Evolutionary conservation across 352 stramenopile genomes (phyloP).

Genomic region (Phytophthora syringae): DNA sequence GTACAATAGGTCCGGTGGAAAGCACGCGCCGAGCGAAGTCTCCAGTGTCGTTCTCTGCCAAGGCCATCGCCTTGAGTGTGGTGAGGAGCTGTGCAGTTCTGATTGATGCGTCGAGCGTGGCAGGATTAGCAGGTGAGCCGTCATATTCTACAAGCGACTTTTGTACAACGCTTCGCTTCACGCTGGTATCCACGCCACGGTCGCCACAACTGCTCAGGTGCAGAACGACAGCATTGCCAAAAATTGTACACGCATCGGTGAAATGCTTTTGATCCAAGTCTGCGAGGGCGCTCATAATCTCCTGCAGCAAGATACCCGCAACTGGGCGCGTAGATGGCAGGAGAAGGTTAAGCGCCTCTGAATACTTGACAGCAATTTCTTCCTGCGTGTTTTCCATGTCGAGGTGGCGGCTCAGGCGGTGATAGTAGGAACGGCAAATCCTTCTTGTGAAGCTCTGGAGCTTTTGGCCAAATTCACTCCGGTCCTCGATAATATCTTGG

Average conservation of each 20-base stretch:
- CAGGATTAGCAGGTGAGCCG: conserved; percentile 8
- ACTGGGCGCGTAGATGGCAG: conserved; percentile 23
- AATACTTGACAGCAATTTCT: conserved; percentile 33
- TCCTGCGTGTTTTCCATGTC: conserved; percentile 16
- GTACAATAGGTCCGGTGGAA: conserved; percentile 39
- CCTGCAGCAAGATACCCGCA: conserved; percentile 26
- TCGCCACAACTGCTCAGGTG: conserved; percentile 31
- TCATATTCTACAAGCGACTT: conserved; percentile 46
- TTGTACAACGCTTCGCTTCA: conserved; percentile 42
- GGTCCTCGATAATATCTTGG: conserved; percentile 19
- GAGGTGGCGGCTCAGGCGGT: conserved; percentile 13
- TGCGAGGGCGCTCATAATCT: conserved; percentile 30
- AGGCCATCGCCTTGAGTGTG: conserved; percentile 34
- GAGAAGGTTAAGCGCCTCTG: conserved; percentile 36
- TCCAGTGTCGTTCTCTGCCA: conserved; percentile 29
- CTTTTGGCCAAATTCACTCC: conserved; percentile 27
- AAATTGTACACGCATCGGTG: conserved; percentile 19
- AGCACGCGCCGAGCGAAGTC: conserved; percentile 52
- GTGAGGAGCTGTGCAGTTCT: conserved; percentile 28
- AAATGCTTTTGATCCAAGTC: conserved; percentile 18
- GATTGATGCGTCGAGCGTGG: conserved; percentile 7
- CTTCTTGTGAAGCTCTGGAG: conserved; percentile 26
- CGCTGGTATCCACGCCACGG: conserved; percentile 15
- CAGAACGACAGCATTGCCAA: conserved; percentile 41
- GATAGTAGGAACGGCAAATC: conserved; percentile 35